These are phyloP conservation scores for Hanseniaspora taiwanica DNA, from an alignment of 805 yeast genomes.

Conservation along the genomic window DNA sequence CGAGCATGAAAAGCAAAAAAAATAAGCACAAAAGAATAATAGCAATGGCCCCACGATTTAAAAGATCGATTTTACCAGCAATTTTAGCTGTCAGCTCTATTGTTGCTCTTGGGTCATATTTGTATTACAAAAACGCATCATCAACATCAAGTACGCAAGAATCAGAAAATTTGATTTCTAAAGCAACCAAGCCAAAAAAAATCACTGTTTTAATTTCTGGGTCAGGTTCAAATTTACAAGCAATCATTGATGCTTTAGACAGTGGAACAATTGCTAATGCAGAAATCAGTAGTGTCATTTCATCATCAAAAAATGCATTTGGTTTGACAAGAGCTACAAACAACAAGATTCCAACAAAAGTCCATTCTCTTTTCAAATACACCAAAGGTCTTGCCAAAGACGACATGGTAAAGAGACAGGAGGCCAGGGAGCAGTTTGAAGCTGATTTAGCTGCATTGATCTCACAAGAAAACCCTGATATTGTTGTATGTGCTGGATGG, in stretches of 20 bases:
- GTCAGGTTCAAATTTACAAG: constrained; percentile 90
- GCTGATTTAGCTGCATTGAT: constrained; percentile 62
- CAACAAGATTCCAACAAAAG: constrained; percentile 55
- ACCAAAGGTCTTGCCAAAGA: constrained; percentile 66
- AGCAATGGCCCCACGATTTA: not conserved
- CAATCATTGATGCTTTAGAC: constrained; percentile 63
- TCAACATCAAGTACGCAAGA: too few relatives aligned
- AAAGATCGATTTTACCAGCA: not conserved
- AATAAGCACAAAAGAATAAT: too few relatives aligned
- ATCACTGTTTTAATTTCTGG: constrained; percentile 78
- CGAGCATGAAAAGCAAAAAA: not conserved
- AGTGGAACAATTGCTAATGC: constrained; percentile 30
- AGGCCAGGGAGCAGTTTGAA: constrained; percentile 62
- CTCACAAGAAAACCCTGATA: constrained; percentile 53
- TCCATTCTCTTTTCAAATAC: constrained; percentile 61
- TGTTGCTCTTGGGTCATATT: not conserved
- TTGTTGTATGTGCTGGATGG: constrained; percentile 98
- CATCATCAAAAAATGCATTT: constrained; percentile 76
- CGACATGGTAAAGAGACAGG: constrained; percentile 39
- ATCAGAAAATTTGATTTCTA: not conserved
- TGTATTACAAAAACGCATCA: not conserved
- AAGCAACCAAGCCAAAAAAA: constrained; percentile 13
- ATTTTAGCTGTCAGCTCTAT: not conserved
- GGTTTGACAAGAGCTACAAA: constrained; percentile 71
- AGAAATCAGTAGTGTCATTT: constrained; percentile 46